Evolutionary conservation across 106 monocot species (phyloP).

Genomic region (Triglochin maritima): DNA sequence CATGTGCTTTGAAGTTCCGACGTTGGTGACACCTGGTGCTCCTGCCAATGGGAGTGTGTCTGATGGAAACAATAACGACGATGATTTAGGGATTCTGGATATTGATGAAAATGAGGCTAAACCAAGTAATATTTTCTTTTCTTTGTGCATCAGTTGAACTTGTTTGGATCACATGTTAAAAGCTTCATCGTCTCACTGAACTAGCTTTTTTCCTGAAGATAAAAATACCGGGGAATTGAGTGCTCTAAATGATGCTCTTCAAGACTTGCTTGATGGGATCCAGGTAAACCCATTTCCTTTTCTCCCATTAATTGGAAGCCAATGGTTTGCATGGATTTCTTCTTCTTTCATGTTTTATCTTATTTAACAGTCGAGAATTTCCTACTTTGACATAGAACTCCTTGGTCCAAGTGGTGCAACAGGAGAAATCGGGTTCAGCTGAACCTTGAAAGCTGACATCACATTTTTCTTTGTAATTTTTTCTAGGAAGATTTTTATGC

Average conservation of each 20-base stretch:
- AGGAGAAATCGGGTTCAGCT: not conserved
- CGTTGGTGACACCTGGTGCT: slow-evolving; percentile 45
- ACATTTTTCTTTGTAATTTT: not conserved
- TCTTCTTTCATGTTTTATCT: not conserved
- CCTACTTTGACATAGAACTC: not conserved
- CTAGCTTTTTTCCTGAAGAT: slow-evolving; percentile 21
- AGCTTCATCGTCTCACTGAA: not conserved
- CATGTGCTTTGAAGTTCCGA: slow-evolving; percentile 99
- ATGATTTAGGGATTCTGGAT: slow-evolving; percentile 75
- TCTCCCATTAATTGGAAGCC: not conserved
- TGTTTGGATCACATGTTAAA: slow-evolving; percentile 2
- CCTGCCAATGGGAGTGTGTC: slow-evolving; percentile 31
- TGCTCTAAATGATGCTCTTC: slow-evolving; percentile 91
- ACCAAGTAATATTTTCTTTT: slow-evolving; percentile 30
- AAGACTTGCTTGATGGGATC: slow-evolving; percentile 95
- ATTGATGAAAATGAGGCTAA: slow-evolving; percentile 75
- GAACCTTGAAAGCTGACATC: not conserved
- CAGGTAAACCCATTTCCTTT: slow-evolving; percentile 44
- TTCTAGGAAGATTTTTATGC: slow-evolving; percentile 93
- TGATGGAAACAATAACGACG: slow-evolving; percentile 43
- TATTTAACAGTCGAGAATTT: not conserved
- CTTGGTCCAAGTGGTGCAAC: not conserved
- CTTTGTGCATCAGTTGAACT: not conserved
- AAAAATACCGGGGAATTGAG: slow-evolving; percentile 54
- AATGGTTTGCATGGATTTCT: not conserved